phyloP scores from a whole-genome alignment of 768 basidiomycete genomes.

The Chlorophyllum brunneum region DNA sequence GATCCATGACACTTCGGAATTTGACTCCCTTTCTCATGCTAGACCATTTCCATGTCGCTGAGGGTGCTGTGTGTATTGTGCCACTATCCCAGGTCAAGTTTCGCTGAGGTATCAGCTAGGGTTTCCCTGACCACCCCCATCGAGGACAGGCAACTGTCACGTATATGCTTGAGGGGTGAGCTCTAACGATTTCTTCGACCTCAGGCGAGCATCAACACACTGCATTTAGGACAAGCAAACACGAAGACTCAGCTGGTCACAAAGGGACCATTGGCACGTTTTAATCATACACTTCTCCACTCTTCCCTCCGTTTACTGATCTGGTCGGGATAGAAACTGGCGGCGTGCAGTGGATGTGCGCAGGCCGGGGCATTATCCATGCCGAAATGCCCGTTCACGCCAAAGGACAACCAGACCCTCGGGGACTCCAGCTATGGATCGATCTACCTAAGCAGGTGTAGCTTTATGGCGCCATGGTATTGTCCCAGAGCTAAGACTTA shows the following conservation, averaged over 20 bases:
- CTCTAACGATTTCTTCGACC: background rate
- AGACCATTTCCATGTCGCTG: conserved; percentile 71
- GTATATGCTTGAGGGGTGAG: conserved; percentile 82
- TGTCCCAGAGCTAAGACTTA: conserved; percentile 12
- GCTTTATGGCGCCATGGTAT: conserved; percentile 13
- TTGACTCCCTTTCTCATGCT: conserved; percentile 90
- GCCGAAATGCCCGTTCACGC: conserved; percentile 86
- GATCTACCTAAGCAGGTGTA: conserved; percentile 69
- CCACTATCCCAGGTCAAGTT: background rate
- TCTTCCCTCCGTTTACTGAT: background rate
- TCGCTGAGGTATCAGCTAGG: conserved; percentile 33
- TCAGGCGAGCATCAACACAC: background rate
- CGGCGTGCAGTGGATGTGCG: conserved; percentile 96
- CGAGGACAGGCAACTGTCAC: conserved; percentile 87
- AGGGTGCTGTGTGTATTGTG: conserved; percentile 56
- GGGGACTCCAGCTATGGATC: conserved; percentile 86
- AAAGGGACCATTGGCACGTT: conserved; percentile 57
- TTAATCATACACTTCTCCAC: background rate
- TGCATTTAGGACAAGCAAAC: conserved; percentile 53
- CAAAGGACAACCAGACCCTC: conserved; percentile 62
- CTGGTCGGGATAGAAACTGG: conserved; percentile 45
- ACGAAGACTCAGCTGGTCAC: conserved; percentile 92
- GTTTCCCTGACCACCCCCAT: conserved; percentile 93
- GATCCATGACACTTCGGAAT: conserved; percentile 67
- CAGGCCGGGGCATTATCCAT: conserved; percentile 76